phyloP scores from a whole-genome alignment of 2,329 filamentous ascomycete genomes.

The Ampelomyces quisqualis region DNA sequence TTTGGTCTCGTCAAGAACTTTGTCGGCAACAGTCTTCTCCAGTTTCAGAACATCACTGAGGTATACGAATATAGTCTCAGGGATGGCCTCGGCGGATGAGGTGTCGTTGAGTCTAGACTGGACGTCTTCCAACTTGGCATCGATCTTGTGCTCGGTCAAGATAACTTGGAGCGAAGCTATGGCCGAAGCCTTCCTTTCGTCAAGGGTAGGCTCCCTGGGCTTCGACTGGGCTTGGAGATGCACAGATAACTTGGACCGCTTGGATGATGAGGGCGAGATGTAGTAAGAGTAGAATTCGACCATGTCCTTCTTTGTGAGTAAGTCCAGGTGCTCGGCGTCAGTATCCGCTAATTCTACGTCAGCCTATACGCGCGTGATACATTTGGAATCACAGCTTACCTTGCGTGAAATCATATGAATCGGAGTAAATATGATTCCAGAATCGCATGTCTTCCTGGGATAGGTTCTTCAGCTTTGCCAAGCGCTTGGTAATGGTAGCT shows the following conservation, averaged over 20 bases:
- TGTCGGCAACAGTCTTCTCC: constrained; percentile 51
- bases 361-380: constrained; percentile 1
- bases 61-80: constrained; percentile 55
- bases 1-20: constrained; percentile 53
- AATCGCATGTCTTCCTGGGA: constrained; percentile 78
- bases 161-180: constrained; percentile 45
- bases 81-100: constrained; percentile 51
- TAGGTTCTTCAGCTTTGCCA: constrained; percentile 92
- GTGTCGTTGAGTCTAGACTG: constrained; percentile 48
- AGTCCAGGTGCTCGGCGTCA: constrained; percentile 73
- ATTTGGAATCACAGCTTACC: constrained; percentile 55
- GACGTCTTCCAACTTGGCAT: constrained; percentile 47
- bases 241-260: constrained; percentile 79
- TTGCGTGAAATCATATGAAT: constrained; percentile 87
- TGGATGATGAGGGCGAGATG: constrained; percentile 71
- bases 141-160: constrained; percentile 51
- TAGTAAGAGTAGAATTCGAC: constrained; percentile 73
- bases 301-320: constrained; percentile 76
- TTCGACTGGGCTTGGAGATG: constrained; percentile 75
- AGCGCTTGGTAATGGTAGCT: constrained; percentile 79
- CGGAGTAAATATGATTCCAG: constrained; percentile 81
- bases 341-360: constrained; percentile 58
- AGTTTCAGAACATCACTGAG: constrained; percentile 48
- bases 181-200: constrained; percentile 48
- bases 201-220: constrained; percentile 37